Conservation (phyloP, 2,329 filamentous ascomycete species). For the Clarireedia sp. region DNA sequence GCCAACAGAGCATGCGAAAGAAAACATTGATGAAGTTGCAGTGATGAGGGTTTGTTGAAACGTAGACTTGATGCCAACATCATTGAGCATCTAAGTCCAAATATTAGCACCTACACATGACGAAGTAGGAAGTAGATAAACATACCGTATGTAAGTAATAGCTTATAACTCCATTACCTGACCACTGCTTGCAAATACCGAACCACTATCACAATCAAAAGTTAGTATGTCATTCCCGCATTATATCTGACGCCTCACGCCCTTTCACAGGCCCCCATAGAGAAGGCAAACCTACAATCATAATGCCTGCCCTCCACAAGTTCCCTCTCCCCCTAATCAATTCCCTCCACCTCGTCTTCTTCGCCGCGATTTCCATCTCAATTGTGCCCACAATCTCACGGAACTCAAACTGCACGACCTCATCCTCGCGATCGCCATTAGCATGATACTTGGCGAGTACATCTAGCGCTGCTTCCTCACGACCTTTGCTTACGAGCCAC, state of each 20-base stretch:
- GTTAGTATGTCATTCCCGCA: neutral
- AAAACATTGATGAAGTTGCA: slow-evolving; percentile 24
- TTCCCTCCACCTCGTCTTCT: slow-evolving; percentile 23
- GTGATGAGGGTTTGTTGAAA: slow-evolving; percentile 21
- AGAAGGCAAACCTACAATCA: slow-evolving; percentile 1
- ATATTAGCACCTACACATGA: neutral
- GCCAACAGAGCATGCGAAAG: slow-evolving; percentile 36
- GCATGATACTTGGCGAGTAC: slow-evolving; percentile 47
- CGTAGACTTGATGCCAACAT: slow-evolving; percentile 16
- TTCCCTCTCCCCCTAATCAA: slow-evolving; percentile 11
- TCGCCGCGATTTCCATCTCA: slow-evolving; percentile 28
- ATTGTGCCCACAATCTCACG: slow-evolving; percentile 14
- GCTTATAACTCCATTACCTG: slow-evolving; percentile 17
- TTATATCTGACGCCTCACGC: too few species aligned
- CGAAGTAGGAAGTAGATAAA: neutral
- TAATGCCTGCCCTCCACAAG: slow-evolving; percentile 12
- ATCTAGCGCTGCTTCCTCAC: slow-evolving; percentile 42
- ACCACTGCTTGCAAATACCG: slow-evolving; percentile 19
- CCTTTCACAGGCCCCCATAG: neutral
- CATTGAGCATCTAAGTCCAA: slow-evolving; percentile 12
- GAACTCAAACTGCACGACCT: slow-evolving; percentile 40
- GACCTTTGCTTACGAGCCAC: slow-evolving; percentile 48
- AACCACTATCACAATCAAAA: slow-evolving; percentile 5
- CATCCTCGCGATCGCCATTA: slow-evolving; percentile 40
- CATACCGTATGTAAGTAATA: slow-evolving; percentile 32